These are phyloP conservation scores for Pseudevernia furfuracea DNA, from an alignment of 495 filamentous ascomycete species.

Conservation along the genomic window DNA sequence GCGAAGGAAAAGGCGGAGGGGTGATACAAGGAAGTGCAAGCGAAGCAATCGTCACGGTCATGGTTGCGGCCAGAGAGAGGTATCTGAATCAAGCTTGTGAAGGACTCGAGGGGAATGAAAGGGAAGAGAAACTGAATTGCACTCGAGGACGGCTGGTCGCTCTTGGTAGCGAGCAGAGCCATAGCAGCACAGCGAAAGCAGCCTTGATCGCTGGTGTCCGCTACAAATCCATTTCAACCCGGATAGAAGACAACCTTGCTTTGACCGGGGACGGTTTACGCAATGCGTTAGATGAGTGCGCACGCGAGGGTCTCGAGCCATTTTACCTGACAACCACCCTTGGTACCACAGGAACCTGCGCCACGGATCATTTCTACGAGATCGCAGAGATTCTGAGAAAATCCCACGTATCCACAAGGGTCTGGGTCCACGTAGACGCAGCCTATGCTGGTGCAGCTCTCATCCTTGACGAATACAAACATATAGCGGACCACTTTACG, in stretches of 20 bases:
- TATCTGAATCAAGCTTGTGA: slow-evolving; percentile 39
- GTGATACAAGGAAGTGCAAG: slow-evolving; percentile 93
- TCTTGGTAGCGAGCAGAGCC: slow-evolving; percentile 69
- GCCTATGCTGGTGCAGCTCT: slow-evolving; percentile 87
- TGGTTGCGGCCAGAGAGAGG: slow-evolving; percentile 85
- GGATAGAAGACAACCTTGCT: slow-evolving; percentile 54
- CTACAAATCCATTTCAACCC: slow-evolving; percentile 58
- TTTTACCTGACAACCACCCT: slow-evolving; percentile 83
- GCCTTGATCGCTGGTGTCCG: slow-evolving; percentile 78
- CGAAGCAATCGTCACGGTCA: slow-evolving; percentile 77
- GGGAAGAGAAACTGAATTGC: slow-evolving; percentile 57
- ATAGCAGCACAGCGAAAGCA: slow-evolving; percentile 79
- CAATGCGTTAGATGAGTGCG: slow-evolving; percentile 51
- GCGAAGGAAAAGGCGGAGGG: slow-evolving; percentile 71
- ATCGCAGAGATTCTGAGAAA: slow-evolving; percentile 59
- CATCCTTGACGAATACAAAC: slow-evolving; percentile 70
- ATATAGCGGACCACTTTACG: slow-evolving; percentile 54
- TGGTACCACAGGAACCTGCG: slow-evolving; percentile 84
- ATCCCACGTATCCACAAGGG: slow-evolving; percentile 37
- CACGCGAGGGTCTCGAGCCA: slow-evolving; percentile 59
- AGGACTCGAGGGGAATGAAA: slow-evolving; percentile 47
- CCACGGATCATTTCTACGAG: slow-evolving; percentile 69
- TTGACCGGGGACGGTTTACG: slow-evolving; percentile 60
- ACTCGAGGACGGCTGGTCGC: slow-evolving; percentile 68
- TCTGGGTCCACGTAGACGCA: slow-evolving; percentile 96